phyloP scores from a whole-genome alignment of 306 rosid genomes.

The Pyrus betulifolia region DNA sequence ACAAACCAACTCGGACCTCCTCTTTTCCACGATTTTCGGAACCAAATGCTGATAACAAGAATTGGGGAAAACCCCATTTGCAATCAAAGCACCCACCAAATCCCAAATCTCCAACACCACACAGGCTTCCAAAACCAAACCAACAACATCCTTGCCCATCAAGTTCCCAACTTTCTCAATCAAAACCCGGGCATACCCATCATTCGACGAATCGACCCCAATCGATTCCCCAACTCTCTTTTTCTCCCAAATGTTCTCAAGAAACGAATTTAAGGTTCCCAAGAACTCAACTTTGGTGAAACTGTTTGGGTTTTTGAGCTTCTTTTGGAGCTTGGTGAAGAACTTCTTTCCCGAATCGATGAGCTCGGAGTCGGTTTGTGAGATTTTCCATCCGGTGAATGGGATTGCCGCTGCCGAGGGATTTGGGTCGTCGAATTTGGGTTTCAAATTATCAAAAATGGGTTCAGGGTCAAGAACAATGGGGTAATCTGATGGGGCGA shows the following conservation, averaged over 20 bases:
- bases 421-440: conserved; percentile 28
- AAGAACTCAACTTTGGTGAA: conserved; percentile 45
- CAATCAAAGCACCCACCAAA: conserved; percentile 54
- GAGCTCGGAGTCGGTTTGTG: conserved; percentile 38
- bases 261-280: conserved; percentile 38
- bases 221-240: conserved; percentile 33
- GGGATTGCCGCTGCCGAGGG: conserved; percentile 34
- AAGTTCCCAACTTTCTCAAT: conserved; percentile 39
- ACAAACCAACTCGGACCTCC: conserved; percentile 58
- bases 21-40: conserved; percentile 38
- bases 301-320: conserved; percentile 28
- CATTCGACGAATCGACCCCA: conserved; percentile 25
- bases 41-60: conserved; percentile 43
- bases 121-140: conserved; percentile 57
- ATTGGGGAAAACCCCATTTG: conserved; percentile 40
- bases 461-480: conserved; percentile 59
- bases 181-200: conserved; percentile 29
- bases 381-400: conserved; percentile 54
- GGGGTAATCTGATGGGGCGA: conserved; percentile 40
- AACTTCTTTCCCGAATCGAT: conserved; percentile 46
- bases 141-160: conserved; percentile 44
- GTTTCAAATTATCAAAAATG: conserved; percentile 40
- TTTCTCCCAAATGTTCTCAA: conserved; percentile 28
- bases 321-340: conserved; percentile 33
- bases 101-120: conserved; percentile 68